Base-by-base conservation (phyloP, 768 basidiomycete genomes). In the Suillus ampliporus region DNA sequence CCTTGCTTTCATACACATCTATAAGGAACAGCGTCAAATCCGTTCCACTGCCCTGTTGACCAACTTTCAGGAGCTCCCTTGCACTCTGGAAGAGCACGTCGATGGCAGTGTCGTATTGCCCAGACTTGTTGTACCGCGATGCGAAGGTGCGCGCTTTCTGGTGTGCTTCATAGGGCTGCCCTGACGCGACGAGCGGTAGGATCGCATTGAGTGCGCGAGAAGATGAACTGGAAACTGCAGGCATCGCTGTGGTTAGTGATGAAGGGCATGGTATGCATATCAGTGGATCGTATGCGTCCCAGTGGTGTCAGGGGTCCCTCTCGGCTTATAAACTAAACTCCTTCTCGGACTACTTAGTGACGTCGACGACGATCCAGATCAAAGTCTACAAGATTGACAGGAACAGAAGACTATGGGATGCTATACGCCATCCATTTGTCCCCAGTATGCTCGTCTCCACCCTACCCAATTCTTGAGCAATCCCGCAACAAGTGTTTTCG, bases 131-230 rank as follows among this genome's bases (percentile, higher is more conserved):
- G 74, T 94, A 94, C 69, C 96, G 85, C 4, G 95, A 89, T 5
- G 94, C 94, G 67, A 97, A 97, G 19, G 96, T 98, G 31, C 97
- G 87, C 11, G 95, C 94, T 77, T 98, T 98, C 76, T 98, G 96
- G 69, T 98, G 97, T 0, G 96, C 96, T 64, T 95, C 94, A 75
- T 97, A 97, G 15, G 84, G 76, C 40, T 95, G 93, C 11, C 89
- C 86, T 11, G 82, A 80, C 6, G 83, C 75, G 57, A 95, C 89
- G 54, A 89, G 84, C 13, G 87, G 93, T 62, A 90, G 79, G 67
- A 91, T 93, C 11, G 90, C 91, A 64, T 85, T 86, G 14, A 94
- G 79, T 51, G 92, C 92, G 63, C 85, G 83, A 35, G 87, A 76
- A 38, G 89, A 88, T 19, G 87, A 78, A 7, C 70, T 48, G 58